Evolutionary conservation across 306 rosid species (phyloP).

Genomic region (Glycine tomentella): DNA sequence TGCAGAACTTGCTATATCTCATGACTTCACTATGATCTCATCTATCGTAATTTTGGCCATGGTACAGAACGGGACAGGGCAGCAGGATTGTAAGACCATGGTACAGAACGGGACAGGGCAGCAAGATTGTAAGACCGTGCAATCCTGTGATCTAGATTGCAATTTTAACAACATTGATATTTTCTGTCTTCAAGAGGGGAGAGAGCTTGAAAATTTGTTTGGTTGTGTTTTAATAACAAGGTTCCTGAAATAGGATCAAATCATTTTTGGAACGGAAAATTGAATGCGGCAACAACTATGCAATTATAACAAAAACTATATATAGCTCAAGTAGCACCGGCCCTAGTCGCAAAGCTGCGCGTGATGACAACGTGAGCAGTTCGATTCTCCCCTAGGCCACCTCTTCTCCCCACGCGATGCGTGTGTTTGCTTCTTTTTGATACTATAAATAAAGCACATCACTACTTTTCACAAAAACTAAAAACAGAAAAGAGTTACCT

Average conservation of each 20-base stretch:
- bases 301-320: not conserved
- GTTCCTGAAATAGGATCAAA: not conserved
- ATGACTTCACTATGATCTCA: not conserved
- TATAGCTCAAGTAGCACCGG: conserved; percentile 25
- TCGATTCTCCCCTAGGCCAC: not conserved
- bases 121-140: not conserved
- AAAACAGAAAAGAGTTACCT: not conserved
- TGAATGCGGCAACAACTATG: not conserved
- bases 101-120: not conserved
- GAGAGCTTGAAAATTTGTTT: not conserved
- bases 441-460: not conserved
- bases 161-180: not conserved
- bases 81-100: too few species aligned
- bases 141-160: not conserved
- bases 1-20: not conserved
- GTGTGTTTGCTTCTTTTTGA: not conserved
- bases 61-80: too few species aligned
- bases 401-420: not conserved
- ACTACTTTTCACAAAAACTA: conserved; percentile 4
- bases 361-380: conserved; percentile 2
- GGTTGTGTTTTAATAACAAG: not conserved
- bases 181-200: not conserved
- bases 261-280: not conserved
- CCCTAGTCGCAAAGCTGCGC: not conserved
- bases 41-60: not conserved